Percentiles rank a stretch among this genome's conserved stretches.
phyloP scores from a whole-genome alignment of 164 flowering plant genomes.

The Protea cynaroides region DNA sequence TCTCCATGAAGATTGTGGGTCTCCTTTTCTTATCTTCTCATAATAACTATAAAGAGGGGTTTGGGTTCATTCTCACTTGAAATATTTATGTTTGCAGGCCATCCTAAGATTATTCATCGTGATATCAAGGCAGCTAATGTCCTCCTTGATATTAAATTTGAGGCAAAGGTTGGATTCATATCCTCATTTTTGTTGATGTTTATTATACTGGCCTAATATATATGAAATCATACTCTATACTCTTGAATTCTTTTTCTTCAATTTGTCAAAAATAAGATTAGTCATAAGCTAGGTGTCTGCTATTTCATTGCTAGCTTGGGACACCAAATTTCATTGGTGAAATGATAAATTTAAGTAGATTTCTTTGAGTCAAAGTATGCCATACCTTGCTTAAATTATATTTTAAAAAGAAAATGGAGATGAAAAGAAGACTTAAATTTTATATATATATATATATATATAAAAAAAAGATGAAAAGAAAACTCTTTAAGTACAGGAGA shows the following conservation, averaged over 20 bases:
- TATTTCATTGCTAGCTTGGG: too few species aligned
- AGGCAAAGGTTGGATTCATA: conserved; percentile 63
- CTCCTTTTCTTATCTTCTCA: conserved; percentile 5
- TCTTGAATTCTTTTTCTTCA: neutral
- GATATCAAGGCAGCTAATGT: conserved; percentile 95
- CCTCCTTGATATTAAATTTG: conserved; percentile 84
- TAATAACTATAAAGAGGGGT: neutral
- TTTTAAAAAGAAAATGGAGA: neutral
- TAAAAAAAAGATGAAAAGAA: neutral
- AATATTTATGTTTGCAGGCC: conserved; percentile 45
- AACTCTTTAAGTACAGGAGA: neutral
- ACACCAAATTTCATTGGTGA: too few species aligned
- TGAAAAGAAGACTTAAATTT: too few species aligned
- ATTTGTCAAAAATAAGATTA: too few species aligned
- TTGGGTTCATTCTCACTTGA: too few species aligned
- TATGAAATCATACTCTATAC: neutral
- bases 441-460: too few species aligned
- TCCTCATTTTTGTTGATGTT: neutral
- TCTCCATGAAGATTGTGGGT: conserved; percentile 93
- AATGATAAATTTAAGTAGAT: too few species aligned
- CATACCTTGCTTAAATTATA: too few species aligned
- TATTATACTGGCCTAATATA: neutral
- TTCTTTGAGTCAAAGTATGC: too few species aligned
- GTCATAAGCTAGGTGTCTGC: too few species aligned
- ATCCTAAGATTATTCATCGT: conserved; percentile 95